Conservation (phyloP, 2,329 filamentous ascomycete species). For the Boeremia lycopersici region DNA sequence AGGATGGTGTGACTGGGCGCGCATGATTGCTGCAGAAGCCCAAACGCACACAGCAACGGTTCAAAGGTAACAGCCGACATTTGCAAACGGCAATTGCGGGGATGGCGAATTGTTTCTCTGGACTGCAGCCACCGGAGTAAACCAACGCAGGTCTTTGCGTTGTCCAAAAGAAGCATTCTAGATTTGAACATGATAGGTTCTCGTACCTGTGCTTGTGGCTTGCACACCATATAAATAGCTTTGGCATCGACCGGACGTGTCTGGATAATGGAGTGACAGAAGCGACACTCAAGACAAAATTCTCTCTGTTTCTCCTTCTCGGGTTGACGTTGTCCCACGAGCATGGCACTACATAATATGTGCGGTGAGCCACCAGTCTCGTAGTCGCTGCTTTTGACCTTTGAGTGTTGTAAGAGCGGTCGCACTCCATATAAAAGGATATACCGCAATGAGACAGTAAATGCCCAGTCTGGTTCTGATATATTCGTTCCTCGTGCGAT, state of each 20-base stretch:
- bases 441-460: neutral
- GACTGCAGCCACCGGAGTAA: neutral
- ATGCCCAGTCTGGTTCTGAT: neutral
- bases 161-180: neutral
- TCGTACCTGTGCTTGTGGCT: neutral
- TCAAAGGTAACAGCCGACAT: neutral
- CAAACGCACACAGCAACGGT: no score
- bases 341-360: no score
- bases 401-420: neutral
- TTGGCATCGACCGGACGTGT: neutral
- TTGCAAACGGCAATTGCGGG: neutral
- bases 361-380: neutral
- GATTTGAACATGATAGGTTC: neutral
- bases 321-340: no score
- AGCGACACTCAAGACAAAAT: neutral
- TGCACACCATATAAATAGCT: neutral
- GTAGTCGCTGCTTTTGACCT: neutral
- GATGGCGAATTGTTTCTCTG: neutral
- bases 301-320: neutral
- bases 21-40: no score
- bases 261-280: neutral
- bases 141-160: neutral
- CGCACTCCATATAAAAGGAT: neutral
- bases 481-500: constrained; percentile 5
- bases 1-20: no score